phyloP scores from a whole-genome alignment of 495 filamentous ascomycete genomes.

The Penicillium desertorum region DNA sequence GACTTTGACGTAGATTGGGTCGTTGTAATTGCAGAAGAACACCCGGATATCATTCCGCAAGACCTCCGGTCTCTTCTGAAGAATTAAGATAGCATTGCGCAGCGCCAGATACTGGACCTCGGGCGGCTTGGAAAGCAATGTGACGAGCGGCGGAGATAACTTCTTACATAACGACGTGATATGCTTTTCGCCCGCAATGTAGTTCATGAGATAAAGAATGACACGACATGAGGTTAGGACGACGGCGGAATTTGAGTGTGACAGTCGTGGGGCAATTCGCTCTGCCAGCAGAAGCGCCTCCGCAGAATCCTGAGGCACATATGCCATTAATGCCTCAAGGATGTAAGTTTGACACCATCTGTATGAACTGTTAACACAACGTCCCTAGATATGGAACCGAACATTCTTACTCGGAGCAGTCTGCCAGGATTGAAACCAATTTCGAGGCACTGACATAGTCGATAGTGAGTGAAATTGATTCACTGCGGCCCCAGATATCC shows the following conservation, averaged over 20 bases:
- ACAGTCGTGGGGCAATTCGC: conserved; percentile 87
- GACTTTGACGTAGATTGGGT: conserved; percentile 99
- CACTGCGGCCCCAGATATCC: conserved; percentile 98
- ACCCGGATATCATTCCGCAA: conserved; percentile 95
- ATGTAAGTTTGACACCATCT: conserved; percentile 99
- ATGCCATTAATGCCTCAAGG: conserved; percentile 95
- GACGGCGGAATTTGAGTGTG: conserved; percentile 94
- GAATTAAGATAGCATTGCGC: conserved; percentile 88
- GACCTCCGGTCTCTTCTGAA: conserved; percentile 91
- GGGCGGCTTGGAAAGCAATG: conserved; percentile 90
- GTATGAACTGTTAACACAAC: conserved; percentile 29
- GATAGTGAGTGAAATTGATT: conserved; percentile 96
- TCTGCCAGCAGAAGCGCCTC: conserved; percentile 91
- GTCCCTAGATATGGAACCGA: not conserved
- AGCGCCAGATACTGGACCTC: conserved; percentile 97
- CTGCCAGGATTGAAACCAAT: conserved; percentile 91
- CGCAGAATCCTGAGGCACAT: conserved; percentile 85
- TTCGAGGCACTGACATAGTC: conserved; percentile 97
- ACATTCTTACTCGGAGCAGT: conserved; percentile 86
- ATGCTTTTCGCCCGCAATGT: conserved; percentile 91
- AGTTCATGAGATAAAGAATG: conserved; percentile 98
- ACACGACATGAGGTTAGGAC: conserved; percentile 95
- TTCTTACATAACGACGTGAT: conserved; percentile 87
- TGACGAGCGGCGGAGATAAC: conserved; percentile 92
- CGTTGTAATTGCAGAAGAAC: conserved; percentile 99